Evolutionary conservation across 257 asterid species (phyloP).

Genomic region (Solanum pennellii): DNA sequence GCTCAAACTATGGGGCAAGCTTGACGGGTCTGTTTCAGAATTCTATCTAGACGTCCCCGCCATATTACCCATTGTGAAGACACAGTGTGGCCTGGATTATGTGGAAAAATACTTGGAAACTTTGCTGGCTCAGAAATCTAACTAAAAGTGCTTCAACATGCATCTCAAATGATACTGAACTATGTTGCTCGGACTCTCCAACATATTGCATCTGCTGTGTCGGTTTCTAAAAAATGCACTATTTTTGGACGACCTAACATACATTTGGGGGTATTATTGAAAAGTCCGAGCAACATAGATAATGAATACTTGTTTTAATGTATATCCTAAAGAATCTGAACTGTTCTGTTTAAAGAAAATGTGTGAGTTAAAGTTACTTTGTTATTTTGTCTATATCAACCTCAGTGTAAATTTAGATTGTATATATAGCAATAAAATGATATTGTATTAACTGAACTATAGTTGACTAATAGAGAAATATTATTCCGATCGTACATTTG

Average conservation of each 20-base stretch:
- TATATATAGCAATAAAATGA: neutral
- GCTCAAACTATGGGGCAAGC: conserved; percentile 39
- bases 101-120: conserved; percentile 36
- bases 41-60: conserved; percentile 62
- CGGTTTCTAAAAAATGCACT: neutral
- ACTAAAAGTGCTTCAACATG: neutral
- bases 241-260: neutral
- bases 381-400: neutral
- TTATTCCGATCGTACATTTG: fast-evolving
- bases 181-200: neutral
- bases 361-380: neutral
- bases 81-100: neutral
- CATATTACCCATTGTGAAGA: neutral
- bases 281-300: neutral
- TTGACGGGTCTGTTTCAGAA: conserved; percentile 21
- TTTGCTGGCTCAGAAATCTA: conserved; percentile 3
- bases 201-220: fast-evolving
- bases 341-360: neutral
- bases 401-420: neutral
- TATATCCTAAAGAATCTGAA: neutral
- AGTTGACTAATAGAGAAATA: neutral
- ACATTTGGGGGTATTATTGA: neutral
- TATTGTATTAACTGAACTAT: neutral
- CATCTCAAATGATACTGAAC: neutral
- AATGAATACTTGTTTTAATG: neutral